Conservation (phyloP, 2,329 filamentous ascomycete genomes). For the Claviceps capensis region DNA sequence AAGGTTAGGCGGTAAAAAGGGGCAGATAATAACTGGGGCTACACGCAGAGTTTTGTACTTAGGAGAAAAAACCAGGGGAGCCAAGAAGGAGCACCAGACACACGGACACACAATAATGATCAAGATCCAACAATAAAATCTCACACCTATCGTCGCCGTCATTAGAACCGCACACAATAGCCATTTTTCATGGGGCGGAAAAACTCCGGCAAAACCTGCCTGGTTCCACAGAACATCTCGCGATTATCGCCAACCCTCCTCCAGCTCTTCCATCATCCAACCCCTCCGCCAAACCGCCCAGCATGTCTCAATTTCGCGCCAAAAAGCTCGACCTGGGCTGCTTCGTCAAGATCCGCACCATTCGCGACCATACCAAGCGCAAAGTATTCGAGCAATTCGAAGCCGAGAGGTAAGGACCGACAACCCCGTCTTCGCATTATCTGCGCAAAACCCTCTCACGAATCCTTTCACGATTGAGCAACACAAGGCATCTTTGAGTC, state of each 20-base stretch:
- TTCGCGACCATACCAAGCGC: constrained; percentile 94
- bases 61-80: too few species aligned
- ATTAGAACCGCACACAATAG: neutral
- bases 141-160: too few species aligned
- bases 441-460: neutral
- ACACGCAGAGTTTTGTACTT: too few species aligned
- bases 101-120: too few species aligned
- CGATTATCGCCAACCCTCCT: neutral
- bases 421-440: neutral
- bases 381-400: constrained; percentile 81
- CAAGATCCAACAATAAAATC: too few species aligned
- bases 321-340: constrained; percentile 84
- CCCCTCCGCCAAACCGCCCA: constrained; percentile 18
- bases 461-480: neutral
- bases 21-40: too few species aligned
- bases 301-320: constrained; percentile 73
- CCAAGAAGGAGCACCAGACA: too few species aligned
- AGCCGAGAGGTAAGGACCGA: constrained; percentile 59
- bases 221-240: neutral
- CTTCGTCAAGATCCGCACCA: constrained; percentile 72
- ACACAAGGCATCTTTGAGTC: neutral
- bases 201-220: neutral
- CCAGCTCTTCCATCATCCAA: neutral
- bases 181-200: neutral
- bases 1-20: too few species aligned